Base-by-base conservation (phyloP, 163 green algal genomes). In the Chlorella variabilis region DNA sequence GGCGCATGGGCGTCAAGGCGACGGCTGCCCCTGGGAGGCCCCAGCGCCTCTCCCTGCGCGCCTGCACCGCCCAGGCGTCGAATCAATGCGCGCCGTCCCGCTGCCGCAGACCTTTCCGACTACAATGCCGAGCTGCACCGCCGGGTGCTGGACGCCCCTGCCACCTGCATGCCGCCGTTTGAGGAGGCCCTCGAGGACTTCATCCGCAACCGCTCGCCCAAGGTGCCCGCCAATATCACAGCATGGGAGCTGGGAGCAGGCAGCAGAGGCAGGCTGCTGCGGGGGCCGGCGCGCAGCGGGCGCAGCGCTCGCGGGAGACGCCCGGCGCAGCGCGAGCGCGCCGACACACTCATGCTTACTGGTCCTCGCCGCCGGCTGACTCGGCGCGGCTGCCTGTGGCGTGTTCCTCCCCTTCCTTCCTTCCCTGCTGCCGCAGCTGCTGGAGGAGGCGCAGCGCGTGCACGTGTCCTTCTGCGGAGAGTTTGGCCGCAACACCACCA, bases 171-270 rank as follows among this genome's bases (percentile, higher is more conserved):
- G 73, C 92, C 88, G 13, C 87, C 94, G 0, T 95, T 98, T 65
- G 90, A 98, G 81, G 93, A 98, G 71, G 96, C 95, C 9, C 85
- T 98, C 29, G 85, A 89, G n/a, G 94, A 98, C 31, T 87, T 91
- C n/a, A 83, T 93, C 39, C 80, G 87, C 59, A 92, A 90, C 66
- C 83, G 83, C 33, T 67, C 87, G 20, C 81, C 82, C 39, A 90
- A 89, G 41, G 83, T 75, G 36, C 45, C 11, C n/a, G n/a, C n/a
- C n/a, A n/a, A n/a, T n/a, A n/a, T n/a, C n/a, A n/a, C n/a, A n/a
- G n/a, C n/a, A n/a, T n/a, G n/a, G n/a, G n/a, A n/a, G n/a, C n/a
- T n/a, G n/a, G n/a, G n/a, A n/a, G n/a, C n/a, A n/a, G n/a, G n/a
- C n/a, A n/a, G n/a, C n/a, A n/a, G n/a, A n/a, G n/a, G n/a, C n/a